Evolutionary conservation across 2,329 filamentous ascomycete genomes (phyloP).

Genomic region (Magnaporthiopsis incrustans): DNA sequence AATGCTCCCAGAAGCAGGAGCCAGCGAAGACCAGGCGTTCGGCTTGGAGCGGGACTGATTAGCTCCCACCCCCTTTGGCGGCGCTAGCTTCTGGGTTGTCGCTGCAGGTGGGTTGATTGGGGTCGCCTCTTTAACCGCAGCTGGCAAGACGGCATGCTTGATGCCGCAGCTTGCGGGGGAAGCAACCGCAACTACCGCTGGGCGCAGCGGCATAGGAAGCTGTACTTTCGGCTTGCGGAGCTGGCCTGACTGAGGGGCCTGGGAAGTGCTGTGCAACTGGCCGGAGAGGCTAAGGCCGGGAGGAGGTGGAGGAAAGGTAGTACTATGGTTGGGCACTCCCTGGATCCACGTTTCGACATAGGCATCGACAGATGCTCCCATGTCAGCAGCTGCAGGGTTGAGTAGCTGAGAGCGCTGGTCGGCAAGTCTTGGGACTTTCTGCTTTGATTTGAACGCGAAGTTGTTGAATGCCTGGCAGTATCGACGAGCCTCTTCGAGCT

Average conservation of each 20-base stretch:
- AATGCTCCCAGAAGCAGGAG: not conserved
- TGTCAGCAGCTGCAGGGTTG: not conserved
- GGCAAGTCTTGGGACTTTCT: not conserved
- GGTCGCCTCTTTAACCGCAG: too few relatives aligned
- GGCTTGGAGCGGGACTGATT: not conserved
- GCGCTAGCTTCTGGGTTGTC: not conserved
- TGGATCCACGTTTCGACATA: not conserved
- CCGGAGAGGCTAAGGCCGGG: not conserved
- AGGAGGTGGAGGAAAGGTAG: not conserved
- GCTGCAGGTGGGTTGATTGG: not conserved
- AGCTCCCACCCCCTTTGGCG: not conserved
- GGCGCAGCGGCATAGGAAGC: too few relatives aligned
- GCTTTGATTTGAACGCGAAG: slow-evolving; percentile 6
- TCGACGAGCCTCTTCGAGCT: slow-evolving; percentile 5
- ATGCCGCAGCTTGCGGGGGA: not conserved
- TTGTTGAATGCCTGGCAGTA: slow-evolving; percentile 11
- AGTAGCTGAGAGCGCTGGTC: not conserved
- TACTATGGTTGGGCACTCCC: not conserved
- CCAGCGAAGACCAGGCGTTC: not conserved
- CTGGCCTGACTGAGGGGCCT: not conserved
- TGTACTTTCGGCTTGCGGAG: not conserved
- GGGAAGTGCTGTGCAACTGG: too few relatives aligned
- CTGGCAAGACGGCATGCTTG: not conserved
- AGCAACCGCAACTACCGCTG: not conserved
- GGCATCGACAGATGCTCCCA: not conserved